phyloP scores from a whole-genome alignment of 352 stramenopile species.

The Globisporangium perplexum region DNA sequence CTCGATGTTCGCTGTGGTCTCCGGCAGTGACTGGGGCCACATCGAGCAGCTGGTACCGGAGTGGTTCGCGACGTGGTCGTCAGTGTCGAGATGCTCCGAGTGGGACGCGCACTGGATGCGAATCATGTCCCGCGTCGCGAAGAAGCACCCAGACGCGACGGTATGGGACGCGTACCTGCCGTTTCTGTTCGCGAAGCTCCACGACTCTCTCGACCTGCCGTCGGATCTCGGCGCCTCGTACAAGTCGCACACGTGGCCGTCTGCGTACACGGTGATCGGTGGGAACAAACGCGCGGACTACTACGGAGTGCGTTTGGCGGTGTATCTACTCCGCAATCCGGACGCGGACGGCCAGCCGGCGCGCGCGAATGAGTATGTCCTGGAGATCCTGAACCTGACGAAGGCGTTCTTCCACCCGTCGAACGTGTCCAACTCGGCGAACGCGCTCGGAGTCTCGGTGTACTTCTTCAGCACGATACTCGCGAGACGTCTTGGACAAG shows the following conservation, averaged over 20 bases:
- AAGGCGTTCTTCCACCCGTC: slow-evolving; percentile 74
- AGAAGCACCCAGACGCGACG: slow-evolving; percentile 28
- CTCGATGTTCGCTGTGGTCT: slow-evolving; percentile 37
- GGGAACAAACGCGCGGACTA: slow-evolving; percentile 54
- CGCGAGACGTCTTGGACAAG: slow-evolving; percentile 39
- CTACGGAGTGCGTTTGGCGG: slow-evolving; percentile 46
- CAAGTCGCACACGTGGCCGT: slow-evolving; percentile 54
- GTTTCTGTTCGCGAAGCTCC: slow-evolving; percentile 68
- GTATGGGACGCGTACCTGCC: slow-evolving; percentile 30
- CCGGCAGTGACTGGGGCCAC: slow-evolving; percentile 9
- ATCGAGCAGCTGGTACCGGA: slow-evolving; percentile 30
- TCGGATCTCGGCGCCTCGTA: slow-evolving; percentile 63
- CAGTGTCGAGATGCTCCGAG: slow-evolving; percentile 39
- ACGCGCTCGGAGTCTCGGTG: slow-evolving; percentile 40
- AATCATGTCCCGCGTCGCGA: slow-evolving; percentile 53
- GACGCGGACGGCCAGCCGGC: slow-evolving; percentile 9
- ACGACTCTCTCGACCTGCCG: slow-evolving; percentile 49
- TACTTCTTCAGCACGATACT: slow-evolving; percentile 54
- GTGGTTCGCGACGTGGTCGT: slow-evolving; percentile 56
- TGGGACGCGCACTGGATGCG: slow-evolving; percentile 79
- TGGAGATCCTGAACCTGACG: slow-evolving; percentile 51
- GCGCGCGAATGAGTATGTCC: slow-evolving; percentile 35
- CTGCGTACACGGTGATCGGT: slow-evolving; percentile 37
- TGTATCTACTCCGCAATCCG: slow-evolving; percentile 36
- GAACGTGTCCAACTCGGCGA: slow-evolving; percentile 55